These are phyloP conservation scores for Spergularia azorica DNA, from an alignment of 179 eudicot species.

Conservation along the genomic window DNA sequence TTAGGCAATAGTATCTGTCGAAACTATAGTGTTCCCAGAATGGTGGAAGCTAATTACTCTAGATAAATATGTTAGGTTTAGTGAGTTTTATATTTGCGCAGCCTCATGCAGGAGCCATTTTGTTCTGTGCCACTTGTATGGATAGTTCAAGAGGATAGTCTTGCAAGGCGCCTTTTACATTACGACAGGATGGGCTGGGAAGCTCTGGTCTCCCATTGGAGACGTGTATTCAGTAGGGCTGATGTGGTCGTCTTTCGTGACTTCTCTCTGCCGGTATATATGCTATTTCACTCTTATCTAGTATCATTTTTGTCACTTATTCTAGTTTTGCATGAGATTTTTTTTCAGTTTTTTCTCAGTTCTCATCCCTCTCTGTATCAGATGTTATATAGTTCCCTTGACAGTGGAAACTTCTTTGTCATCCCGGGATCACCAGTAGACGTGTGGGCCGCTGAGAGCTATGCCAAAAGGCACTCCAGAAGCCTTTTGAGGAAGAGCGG, in stretches of 20 bases:
- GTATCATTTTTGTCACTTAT: not conserved
- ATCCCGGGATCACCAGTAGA: conserved; percentile 97
- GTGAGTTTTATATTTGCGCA: conserved; percentile 87
- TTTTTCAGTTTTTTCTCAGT: conserved; percentile 30
- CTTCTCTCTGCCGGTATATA: conserved; percentile 77
- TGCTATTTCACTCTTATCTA: conserved; percentile 12
- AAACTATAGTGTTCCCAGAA: not conserved
- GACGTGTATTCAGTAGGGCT: conserved; percentile 70
- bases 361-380: conserved; percentile 49
- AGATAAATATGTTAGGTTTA: conserved; percentile 32
- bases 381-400: conserved; percentile 92
- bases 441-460: conserved; percentile 92
- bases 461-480: conserved; percentile 66
- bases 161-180: conserved; percentile 70
- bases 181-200: conserved; percentile 68
- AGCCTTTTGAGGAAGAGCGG: conserved; percentile 50
- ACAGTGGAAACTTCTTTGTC: conserved; percentile 96
- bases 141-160: conserved; percentile 85
- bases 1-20: not conserved
- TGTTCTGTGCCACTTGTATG: conserved; percentile 92
- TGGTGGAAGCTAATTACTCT: not conserved
- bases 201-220: conserved; percentile 72
- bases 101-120: conserved; percentile 99
- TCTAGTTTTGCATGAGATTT: conserved; percentile 12
- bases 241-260: conserved; percentile 88